Evolutionary conservation across 2,329 filamentous ascomycete species (phyloP).

Genomic region (Neodidymelliopsis sp.): DNA sequence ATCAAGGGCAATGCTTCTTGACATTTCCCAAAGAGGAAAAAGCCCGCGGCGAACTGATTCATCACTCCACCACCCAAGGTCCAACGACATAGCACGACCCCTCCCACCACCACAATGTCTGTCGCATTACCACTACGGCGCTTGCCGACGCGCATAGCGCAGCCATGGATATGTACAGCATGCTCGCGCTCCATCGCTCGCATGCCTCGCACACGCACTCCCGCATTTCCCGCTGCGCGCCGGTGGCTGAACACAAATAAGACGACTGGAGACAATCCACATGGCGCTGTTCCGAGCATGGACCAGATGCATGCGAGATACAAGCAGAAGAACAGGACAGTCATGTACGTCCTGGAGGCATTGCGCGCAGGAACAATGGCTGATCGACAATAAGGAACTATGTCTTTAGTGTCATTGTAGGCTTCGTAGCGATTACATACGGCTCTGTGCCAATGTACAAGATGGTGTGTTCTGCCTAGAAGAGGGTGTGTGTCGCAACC

Average conservation of each 20-base stretch:
- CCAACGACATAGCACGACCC: constrained; percentile 8
- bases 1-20: constrained; percentile 21
- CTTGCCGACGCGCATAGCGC: constrained; percentile 24
- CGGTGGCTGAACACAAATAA: constrained; percentile 43
- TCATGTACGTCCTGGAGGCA: constrained; percentile 56
- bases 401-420: constrained; percentile 77
- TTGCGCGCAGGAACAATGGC: not conserved
- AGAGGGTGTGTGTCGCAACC: not conserved
- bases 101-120: constrained; percentile 38
- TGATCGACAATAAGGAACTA: constrained; percentile 65
- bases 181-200: constrained; percentile 42
- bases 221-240: constrained; percentile 27
- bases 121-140: constrained; percentile 31
- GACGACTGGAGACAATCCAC: constrained; percentile 33
- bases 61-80: constrained; percentile 30
- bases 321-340: constrained; percentile 71
- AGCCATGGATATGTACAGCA: constrained; percentile 48
- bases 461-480: constrained; percentile 66
- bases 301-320: constrained; percentile 70
- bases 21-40: constrained; percentile 33
- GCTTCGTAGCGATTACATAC: constrained; percentile 81
- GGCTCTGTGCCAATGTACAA: constrained; percentile 88
- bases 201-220: constrained; percentile 26
- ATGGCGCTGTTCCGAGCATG: constrained; percentile 63
- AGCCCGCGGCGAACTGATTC: constrained; percentile 36